Evolutionary conservation across 2,329 filamentous ascomycete species (phyloP), one percentile per base, ranked within the genome.

Genomic region (Penicillium corylophilum): DNA sequence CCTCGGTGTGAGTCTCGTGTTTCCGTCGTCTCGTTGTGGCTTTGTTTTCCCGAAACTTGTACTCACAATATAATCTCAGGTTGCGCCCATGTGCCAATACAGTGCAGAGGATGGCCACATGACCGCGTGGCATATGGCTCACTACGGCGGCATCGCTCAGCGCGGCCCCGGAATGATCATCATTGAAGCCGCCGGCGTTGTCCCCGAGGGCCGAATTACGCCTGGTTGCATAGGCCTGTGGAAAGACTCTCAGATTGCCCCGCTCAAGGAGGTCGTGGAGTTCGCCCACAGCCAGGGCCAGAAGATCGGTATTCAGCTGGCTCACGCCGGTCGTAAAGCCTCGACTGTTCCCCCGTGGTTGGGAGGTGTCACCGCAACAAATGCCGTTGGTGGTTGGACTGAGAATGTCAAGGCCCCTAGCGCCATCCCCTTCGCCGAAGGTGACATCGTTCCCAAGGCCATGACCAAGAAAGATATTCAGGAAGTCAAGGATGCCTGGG

Each of bases 231-330:
- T 64, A 3, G 69, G 93, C 1, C 74, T 96, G 13, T 96, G 92
- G 92, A 79, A 87, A 56, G 92, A 96, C 69, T 84, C 81, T 28
- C 93, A 96, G 70, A 87, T 92, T 53, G 85, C 80, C 54, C 85
- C 85, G 0, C 74, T 95, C 48, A 62, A 64, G 39, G 80, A 82
- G 54, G 80, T 93, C 44, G 83, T 86, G 33, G 89, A 95, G 55
- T 95, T 91, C 55, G 83, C 87, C 2, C 90, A 95, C 75, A 84
- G 82, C 35, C 92, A 95, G 71, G 81, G 81, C 67, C 86, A 90
- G 66, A 85, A 88, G 60, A 84, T 89, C 44, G 90, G 82, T 50
- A 87, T 95, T 55, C 91, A 96, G 75, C 80, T 96, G 5, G 89
- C 77, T 2, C 91, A 96, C 65, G 90, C 90, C 0, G 91, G 91